Evolutionary conservation across 75 land plant species (phyloP).

Genomic region (Ceratopteris richardii): DNA sequence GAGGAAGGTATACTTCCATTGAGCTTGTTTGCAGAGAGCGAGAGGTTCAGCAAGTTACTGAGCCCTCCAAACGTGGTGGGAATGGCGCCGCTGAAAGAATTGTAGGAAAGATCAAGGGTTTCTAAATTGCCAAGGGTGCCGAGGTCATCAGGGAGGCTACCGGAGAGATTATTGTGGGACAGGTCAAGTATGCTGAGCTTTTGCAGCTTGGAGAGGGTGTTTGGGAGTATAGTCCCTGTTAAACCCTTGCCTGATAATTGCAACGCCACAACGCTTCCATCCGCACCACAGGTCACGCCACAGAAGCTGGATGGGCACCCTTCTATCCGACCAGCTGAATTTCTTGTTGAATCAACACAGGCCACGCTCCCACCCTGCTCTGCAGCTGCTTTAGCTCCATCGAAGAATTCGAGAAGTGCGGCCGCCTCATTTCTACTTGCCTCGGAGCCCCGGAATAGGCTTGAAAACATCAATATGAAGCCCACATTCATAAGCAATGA

Average conservation of each 20-base stretch:
- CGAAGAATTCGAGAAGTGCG: slow-evolving; percentile 8
- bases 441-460: too few species aligned
- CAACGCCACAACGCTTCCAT: background rate
- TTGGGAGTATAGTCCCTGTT: background rate
- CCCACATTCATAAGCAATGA: too few species aligned
- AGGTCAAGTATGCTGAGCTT: slow-evolving; percentile 52
- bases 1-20: slow-evolving; percentile 54
- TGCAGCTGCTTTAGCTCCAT: slow-evolving; percentile 1
- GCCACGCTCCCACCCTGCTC: background rate
- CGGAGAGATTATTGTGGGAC: slow-evolving; percentile 58
- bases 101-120: slow-evolving; percentile 53
- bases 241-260: slow-evolving; percentile 4
- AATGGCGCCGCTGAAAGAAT: too few species aligned
- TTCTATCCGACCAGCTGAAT: background rate
- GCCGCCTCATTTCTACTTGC: too few species aligned
- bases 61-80: too few species aligned
- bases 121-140: slow-evolving; percentile 39
- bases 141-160: slow-evolving; percentile 50
- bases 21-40: slow-evolving; percentile 28
- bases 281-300: slow-evolving; percentile 8
- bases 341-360: slow-evolving; percentile 1
- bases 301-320: slow-evolving; percentile 12
- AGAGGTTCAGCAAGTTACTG: too few species aligned
- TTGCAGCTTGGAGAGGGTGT: slow-evolving; percentile 29
- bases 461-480: too few species aligned